Conservation (phyloP, 148 eudicot genomes). For the Rhododendron simsii region DNA sequence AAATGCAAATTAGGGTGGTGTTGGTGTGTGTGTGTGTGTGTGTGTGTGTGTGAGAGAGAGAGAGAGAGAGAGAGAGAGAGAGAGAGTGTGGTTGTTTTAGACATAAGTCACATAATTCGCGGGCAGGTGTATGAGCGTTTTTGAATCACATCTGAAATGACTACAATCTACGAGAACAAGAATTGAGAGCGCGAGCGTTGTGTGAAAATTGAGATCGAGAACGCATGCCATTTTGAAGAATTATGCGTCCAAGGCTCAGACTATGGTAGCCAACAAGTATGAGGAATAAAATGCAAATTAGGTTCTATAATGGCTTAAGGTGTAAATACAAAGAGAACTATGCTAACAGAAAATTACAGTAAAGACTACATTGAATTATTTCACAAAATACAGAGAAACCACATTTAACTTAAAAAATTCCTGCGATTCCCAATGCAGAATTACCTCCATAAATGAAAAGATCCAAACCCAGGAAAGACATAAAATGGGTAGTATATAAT, state of each 20-base stretch:
- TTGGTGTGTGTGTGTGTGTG: too few species aligned
- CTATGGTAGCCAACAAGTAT: not conserved
- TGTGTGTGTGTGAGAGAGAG: too few species aligned
- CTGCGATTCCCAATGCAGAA: not conserved
- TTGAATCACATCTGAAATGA: too few species aligned
- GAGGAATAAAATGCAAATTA: not conserved
- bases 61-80: too few species aligned
- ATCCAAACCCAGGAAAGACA: not conserved
- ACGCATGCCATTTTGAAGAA: too few species aligned
- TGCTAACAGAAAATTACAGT: not conserved
- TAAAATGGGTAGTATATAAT: not conserved
- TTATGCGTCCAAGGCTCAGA: not conserved
- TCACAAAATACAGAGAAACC: not conserved
- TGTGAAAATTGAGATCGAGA: too few species aligned
- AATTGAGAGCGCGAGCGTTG: not conserved
- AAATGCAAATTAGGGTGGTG: too few species aligned
- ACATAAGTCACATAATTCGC: too few species aligned
- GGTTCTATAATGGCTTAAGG: not conserved
- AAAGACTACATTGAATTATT: too few species aligned
- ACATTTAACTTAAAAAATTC: not conserved
- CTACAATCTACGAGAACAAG: not conserved
- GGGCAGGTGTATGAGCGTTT: too few species aligned
- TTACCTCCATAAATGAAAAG: not conserved
- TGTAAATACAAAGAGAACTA: not conserved
- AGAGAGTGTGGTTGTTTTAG: too few species aligned